A percentile compares a stretch with the other conserved stretches of the same genome.
Conservation (phyloP, 2,329 filamentous ascomycete genomes). For the Fonsecaea erecta region DNA sequence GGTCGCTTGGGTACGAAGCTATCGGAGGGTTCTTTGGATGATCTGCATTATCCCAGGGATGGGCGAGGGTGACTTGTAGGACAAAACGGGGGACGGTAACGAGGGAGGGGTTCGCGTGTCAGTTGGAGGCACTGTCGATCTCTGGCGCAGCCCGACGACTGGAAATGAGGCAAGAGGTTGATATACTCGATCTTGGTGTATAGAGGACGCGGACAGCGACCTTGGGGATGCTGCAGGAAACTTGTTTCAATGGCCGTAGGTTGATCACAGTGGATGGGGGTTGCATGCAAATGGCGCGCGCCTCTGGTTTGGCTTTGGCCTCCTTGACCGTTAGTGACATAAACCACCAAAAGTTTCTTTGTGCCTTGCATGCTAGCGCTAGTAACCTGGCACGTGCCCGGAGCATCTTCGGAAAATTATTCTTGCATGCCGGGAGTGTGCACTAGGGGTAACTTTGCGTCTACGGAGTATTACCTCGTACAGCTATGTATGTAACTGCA, state of each 20-base stretch:
- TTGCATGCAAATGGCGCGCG: slow-evolving; percentile 1
- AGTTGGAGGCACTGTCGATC: neutral
- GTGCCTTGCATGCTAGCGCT: neutral
- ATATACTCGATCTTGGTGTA: neutral
- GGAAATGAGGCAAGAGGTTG: neutral
- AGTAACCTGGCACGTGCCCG: neutral
- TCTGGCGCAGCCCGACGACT: neutral
- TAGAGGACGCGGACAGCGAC: neutral
- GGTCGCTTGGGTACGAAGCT: neutral
- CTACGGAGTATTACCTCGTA: no score
- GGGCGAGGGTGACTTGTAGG: slow-evolving; percentile 5
- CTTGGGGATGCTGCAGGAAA: neutral
- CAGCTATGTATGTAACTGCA: neutral
- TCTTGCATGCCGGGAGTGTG: neutral
- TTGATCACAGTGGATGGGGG: neutral
- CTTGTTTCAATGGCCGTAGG: neutral
- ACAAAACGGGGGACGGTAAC: slow-evolving; percentile 5
- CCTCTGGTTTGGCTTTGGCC: neutral
- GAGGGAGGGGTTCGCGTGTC: slow-evolving; percentile 13
- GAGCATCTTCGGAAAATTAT: neutral
- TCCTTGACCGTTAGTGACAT: neutral
- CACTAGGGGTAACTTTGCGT: neutral
- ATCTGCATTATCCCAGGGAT: neutral
- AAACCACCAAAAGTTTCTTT: neutral
- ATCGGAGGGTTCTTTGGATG: neutral